These are phyloP conservation scores for Cercospora zeae-maydis DNA, from an alignment of 2,329 filamentous ascomycete genomes.

Conservation along the genomic window DNA sequence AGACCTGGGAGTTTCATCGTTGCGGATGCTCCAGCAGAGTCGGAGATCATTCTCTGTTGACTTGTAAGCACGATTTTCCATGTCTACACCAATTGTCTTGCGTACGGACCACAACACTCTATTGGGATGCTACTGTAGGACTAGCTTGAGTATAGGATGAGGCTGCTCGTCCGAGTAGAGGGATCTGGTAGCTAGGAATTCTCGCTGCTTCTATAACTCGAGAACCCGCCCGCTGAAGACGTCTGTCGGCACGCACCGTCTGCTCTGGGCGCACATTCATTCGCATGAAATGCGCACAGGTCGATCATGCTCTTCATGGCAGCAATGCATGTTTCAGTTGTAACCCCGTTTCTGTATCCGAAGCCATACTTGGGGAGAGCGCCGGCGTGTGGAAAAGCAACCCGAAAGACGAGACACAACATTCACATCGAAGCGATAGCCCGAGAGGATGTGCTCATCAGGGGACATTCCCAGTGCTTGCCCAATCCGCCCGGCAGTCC, in stretches of 20 bases:
- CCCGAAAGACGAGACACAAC: background rate
- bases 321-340: background rate
- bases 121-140: background rate
- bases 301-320: background rate
- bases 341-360: background rate
- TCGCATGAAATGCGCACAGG: background rate
- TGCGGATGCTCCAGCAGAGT: background rate
- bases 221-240: background rate
- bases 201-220: background rate
- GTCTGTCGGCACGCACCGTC: background rate
- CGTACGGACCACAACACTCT: background rate
- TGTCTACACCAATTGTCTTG: background rate
- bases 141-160: background rate
- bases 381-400: background rate
- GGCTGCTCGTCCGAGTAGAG: background rate
- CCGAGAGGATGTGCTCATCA: no score
- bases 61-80: background rate
- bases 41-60: background rate
- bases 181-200: background rate
- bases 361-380: background rate
- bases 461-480: no score
- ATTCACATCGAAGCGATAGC: background rate
- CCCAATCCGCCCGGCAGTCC: no score
- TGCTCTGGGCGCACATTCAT: background rate
- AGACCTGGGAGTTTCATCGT: background rate